Evolutionary conservation across 2,329 filamentous ascomycete species (phyloP), one percentile per base, ranked within the genome.

Genomic region (Didymella sp.): DNA sequence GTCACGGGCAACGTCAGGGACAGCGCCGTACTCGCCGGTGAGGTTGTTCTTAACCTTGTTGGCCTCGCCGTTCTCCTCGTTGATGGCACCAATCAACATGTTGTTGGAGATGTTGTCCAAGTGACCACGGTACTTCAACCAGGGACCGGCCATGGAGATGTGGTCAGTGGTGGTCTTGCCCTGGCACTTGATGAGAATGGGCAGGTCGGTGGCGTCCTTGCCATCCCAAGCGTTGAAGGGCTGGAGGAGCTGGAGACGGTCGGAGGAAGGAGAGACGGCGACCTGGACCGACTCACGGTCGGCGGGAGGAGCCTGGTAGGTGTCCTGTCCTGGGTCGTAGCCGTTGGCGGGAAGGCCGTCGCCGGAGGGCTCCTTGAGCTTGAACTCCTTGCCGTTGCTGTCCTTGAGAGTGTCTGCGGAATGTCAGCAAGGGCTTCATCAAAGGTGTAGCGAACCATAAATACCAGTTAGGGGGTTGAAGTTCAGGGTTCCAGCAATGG

Each of bases 41-140:
- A 90, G 88, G 80, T 86, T 81, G 87, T 99, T 97, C 85, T 91
- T 89, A 79, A 99, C 84, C 85, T 96, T 96, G 88, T 99, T 99
- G 73, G 92, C 93, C 84, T 98, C 92, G 59, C 89, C 92, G 81
- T 98, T 99, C 75, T 90, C 93, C 73, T 89, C 88, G 82, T 97
- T 99, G 82, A 92, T 91, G 73, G 95, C 95, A 82, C 94, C 94
- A 71, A 98, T 97, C 78, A 98, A 82, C 92, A 97, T 96, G 87
- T 98, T 98, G 88, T 98, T 97, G 77, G 93, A 97, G 82, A 98
- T 97, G 87, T 98, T 98, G 87, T 97, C 94, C 73, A 98, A 85
- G 78, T 98, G 94, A 62, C 94, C 94, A 86, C 94, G 92, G 87
- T 97, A 98, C 86, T 97, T 97, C 79, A 98, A 84, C 93, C 93